Evolutionary conservation across 2,329 filamentous ascomycete species (phyloP).

Genomic region (Ceratocystis ficicola): DNA sequence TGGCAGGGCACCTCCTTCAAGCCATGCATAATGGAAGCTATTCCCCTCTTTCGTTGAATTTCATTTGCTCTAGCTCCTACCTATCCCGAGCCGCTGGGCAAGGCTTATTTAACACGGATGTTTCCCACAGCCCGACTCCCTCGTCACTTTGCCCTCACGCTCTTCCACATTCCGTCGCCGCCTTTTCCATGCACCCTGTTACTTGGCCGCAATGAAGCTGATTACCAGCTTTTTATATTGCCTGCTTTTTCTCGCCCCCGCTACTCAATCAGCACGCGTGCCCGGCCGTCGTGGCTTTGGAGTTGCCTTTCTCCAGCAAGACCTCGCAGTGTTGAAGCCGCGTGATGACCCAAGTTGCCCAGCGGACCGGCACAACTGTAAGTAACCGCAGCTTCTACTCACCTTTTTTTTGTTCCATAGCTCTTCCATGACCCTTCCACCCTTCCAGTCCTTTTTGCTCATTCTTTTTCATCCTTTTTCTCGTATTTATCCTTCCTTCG

Average conservation of each 20-base stretch:
- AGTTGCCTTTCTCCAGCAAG: constrained; percentile 5
- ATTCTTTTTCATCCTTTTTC: neutral
- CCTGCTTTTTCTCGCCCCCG: neutral
- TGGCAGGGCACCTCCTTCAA: neutral
- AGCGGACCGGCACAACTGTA: constrained; percentile 15
- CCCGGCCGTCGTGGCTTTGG: constrained; percentile 10
- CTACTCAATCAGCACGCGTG: neutral
- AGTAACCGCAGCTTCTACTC: neutral
- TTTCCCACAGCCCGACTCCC: too few relatives aligned
- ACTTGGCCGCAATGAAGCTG: neutral
- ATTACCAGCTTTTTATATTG: neutral
- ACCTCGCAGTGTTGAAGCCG: constrained; percentile 1
- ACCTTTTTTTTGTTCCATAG: neutral
- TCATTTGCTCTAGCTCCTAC: neutral
- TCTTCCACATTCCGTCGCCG: neutral
- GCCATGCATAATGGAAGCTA: too few relatives aligned
- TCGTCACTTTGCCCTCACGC: neutral
- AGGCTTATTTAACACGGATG: too few relatives aligned
- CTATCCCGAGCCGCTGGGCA: neutral
- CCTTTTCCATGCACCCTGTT: neutral
- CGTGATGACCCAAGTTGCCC: constrained; percentile 5
- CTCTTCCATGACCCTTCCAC: neutral
- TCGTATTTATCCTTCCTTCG: neutral
- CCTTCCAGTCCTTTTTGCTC: neutral
- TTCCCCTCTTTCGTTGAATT: neutral